Conservation (phyloP, 495 filamentous ascomycete genomes). For the Xylaria palmicola region DNA sequence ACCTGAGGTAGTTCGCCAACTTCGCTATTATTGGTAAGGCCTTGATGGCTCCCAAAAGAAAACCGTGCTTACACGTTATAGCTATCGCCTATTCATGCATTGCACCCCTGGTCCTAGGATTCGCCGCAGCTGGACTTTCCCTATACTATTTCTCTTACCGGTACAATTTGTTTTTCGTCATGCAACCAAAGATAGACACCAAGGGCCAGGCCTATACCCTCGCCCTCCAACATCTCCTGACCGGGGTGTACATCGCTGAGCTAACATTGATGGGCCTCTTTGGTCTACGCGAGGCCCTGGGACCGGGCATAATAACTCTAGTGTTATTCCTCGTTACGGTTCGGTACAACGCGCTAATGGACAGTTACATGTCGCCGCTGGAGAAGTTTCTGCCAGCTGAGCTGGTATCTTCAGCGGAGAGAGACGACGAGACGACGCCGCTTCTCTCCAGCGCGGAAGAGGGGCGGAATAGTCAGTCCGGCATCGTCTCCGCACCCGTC, state of each 20-base stretch:
- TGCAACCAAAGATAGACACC: conserved; percentile 74
- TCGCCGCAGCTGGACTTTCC: conserved; percentile 72
- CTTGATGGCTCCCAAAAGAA: not conserved
- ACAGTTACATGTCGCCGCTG: conserved; percentile 26
- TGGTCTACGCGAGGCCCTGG: conserved; percentile 62
- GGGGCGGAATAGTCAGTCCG: conserved; percentile 23
- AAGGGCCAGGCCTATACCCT: conserved; percentile 77
- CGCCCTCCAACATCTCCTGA: conserved; percentile 77
- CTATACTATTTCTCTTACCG: conserved; percentile 82
- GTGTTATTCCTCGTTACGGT: conserved; percentile 70
- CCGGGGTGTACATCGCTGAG: conserved; percentile 77
- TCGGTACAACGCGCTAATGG: conserved; percentile 63
- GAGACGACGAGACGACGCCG: conserved; percentile 49
- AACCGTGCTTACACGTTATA: conserved; percentile 19
- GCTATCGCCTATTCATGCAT: conserved; percentile 86
- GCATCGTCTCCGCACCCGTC: conserved; percentile 13
- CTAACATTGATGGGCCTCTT: conserved; percentile 83
- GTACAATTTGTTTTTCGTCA: conserved; percentile 84
- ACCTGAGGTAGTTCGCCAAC: conserved; percentile 59
- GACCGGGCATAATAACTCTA: conserved; percentile 72
- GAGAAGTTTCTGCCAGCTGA: conserved; percentile 25
- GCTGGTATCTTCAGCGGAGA: conserved; percentile 52
- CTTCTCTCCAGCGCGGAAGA: conserved; percentile 36
- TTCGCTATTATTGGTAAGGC: conserved; percentile 65
- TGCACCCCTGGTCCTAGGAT: conserved; percentile 83